phyloP scores from a whole-genome alignment of 495 filamentous ascomycete genomes.

The Tuber calosporum region DNA sequence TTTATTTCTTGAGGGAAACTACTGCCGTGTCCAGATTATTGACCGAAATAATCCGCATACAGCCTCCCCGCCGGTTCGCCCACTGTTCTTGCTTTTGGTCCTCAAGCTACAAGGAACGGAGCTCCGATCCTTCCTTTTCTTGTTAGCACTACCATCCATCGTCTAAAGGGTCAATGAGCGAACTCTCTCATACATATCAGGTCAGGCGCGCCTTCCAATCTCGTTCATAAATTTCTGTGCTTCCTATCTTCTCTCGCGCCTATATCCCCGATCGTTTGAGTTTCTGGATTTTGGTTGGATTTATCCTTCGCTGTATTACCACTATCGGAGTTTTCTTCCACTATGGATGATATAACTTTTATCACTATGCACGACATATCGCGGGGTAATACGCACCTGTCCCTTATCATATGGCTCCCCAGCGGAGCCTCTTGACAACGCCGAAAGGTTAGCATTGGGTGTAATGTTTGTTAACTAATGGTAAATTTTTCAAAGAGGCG shows the following conservation, averaged over 20 bases:
- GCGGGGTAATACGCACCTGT: slow-evolving; percentile 43
- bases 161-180: slow-evolving; percentile 28
- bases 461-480: slow-evolving; percentile 51
- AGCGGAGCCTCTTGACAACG: slow-evolving; percentile 29
- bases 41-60: not conserved
- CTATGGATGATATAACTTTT: slow-evolving; percentile 77
- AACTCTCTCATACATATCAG: slow-evolving; percentile 30
- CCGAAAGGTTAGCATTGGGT: slow-evolving; percentile 11
- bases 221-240: slow-evolving; percentile 5
- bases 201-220: slow-evolving; percentile 12
- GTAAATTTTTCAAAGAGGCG: slow-evolving; percentile 54
- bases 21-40: not conserved
- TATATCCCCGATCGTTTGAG: slow-evolving; percentile 13
- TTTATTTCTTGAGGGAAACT: too few species aligned
- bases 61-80: slow-evolving; percentile 29
- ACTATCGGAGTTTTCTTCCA: slow-evolving; percentile 17
- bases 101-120: slow-evolving; percentile 17
- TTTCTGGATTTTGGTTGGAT: slow-evolving; percentile 3
- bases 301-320: slow-evolving; percentile 10
- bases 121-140: slow-evolving; percentile 27
- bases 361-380: slow-evolving; percentile 77
- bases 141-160: slow-evolving; percentile 20
- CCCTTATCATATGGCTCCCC: slow-evolving; percentile 15
- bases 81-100: slow-evolving; percentile 16
- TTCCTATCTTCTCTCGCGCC: slow-evolving; percentile 2